A percentile compares a stretch with the other conserved stretches of the same genome.
These are phyloP conservation scores for Daedaleopsis nitida DNA, from an alignment of 768 basidiomycete genomes.

Conservation along the genomic window DNA sequence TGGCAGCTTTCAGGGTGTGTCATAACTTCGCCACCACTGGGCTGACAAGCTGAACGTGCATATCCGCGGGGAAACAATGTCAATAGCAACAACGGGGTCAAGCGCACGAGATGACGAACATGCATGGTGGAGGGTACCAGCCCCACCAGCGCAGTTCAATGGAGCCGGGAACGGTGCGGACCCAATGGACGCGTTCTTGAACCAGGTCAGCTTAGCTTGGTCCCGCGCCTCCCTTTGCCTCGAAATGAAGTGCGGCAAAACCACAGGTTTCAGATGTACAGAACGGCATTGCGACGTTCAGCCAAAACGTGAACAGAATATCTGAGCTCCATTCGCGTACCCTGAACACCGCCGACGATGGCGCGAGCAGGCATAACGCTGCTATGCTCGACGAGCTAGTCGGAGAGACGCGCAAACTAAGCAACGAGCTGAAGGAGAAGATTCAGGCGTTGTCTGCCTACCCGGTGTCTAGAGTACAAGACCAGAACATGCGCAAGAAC, in stretches of 20 bases:
- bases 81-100: conserved; percentile 29
- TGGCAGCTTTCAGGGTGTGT: conserved; percentile 32
- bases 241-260: background rate
- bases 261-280: conserved; percentile 73
- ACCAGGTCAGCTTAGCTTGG: conserved; percentile 29
- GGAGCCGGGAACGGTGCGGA: conserved; percentile 26
- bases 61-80: conserved; percentile 24
- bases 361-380: conserved; percentile 57
- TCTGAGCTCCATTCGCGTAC: conserved; percentile 74
- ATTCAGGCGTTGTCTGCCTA: conserved; percentile 73
- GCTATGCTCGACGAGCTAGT: conserved; percentile 70
- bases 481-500: conserved; percentile 74
- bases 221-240: background rate
- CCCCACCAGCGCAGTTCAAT: conserved; percentile 21
- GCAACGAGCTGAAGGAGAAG: conserved; percentile 66
- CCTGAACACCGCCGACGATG: conserved; percentile 76
- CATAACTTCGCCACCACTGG: background rate
- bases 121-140: conserved; percentile 19
- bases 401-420: conserved; percentile 70
- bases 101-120: conserved; percentile 34
- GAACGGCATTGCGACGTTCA: conserved; percentile 68
- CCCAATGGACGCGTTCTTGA: conserved; percentile 34
- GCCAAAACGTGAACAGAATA: conserved; percentile 68
- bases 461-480: conserved; percentile 62
- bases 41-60: conserved; percentile 9